These are phyloP conservation scores for Fusarium praegraminearum DNA, from an alignment of 2,329 filamentous ascomycete species.

Conservation along the genomic window DNA sequence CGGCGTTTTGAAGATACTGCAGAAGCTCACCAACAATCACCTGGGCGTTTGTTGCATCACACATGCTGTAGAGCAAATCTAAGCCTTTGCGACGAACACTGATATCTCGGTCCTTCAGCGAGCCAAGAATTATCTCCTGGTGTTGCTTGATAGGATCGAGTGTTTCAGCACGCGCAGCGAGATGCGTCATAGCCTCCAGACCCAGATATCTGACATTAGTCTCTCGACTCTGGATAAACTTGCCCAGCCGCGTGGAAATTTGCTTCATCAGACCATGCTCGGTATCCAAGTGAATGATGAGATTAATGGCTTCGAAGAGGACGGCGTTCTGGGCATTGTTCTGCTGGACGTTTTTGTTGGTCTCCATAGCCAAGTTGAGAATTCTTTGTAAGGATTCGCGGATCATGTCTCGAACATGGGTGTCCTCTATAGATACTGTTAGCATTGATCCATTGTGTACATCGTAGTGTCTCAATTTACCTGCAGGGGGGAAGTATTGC, in stretches of 20 bases:
- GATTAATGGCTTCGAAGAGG: conserved; percentile 97
- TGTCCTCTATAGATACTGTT: conserved; percentile 75
- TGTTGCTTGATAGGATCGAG: conserved; percentile 98
- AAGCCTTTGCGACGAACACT: conserved; percentile 96
- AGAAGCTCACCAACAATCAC: conserved; percentile 94
- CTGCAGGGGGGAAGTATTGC: conserved; percentile 96
- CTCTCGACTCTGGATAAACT: conserved; percentile 96
- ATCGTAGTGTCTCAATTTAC: conserved; percentile 61
- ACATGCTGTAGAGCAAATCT: conserved; percentile 99
- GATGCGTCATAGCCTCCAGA: conserved; percentile 96
- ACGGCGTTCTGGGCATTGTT: conserved; percentile 99
- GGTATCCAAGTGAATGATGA: conserved; percentile 97
- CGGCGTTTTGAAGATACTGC: conserved; percentile 93
- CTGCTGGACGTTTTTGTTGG: conserved; percentile 98
- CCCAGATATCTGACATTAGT: conserved; percentile 98
- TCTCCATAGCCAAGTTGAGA: conserved; percentile 89
- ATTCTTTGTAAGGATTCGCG: conserved; percentile 92
- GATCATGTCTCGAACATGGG: conserved; percentile 90
- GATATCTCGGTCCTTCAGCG: conserved; percentile 94
- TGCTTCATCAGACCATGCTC: conserved; percentile 96
- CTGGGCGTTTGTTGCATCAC: conserved; percentile 92
- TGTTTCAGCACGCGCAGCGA: conserved; percentile 92
- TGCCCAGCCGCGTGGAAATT: conserved; percentile 89
- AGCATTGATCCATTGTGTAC: neutral
- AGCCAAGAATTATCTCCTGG: conserved; percentile 94